phyloP scores from a whole-genome alignment of 164 flowering plant genomes.

The Kalanchoe fedtschenkoi region DNA sequence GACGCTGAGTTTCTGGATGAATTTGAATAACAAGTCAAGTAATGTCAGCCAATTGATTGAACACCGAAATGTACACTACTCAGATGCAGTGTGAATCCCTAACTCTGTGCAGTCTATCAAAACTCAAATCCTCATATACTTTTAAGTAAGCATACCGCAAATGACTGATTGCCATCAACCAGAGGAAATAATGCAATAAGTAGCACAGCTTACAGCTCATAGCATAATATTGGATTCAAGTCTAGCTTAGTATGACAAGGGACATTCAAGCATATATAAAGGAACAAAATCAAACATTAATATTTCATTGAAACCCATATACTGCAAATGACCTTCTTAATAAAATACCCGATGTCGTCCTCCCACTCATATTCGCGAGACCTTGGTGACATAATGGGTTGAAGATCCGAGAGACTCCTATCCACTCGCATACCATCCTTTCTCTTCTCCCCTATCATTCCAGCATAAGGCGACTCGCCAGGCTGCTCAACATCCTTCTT shows the following conservation, averaged over 20 bases:
- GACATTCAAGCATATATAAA: not conserved
- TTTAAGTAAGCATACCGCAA: no score
- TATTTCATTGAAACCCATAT: not conserved
- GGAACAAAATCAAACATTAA: not conserved
- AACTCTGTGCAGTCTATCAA: not conserved
- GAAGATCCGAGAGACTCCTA: slow-evolving; percentile 9
- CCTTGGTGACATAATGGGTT: slow-evolving; percentile 10
- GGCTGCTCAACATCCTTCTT: slow-evolving; percentile 23
- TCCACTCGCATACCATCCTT: slow-evolving; percentile 8
- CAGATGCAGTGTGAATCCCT: not conserved
- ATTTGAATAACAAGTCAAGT: not conserved
- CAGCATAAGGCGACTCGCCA: slow-evolving; percentile 38
- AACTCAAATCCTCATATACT: not conserved
- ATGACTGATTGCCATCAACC: no score
- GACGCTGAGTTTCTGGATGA: slow-evolving; percentile 69
- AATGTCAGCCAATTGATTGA: not conserved
- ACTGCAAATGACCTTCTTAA: slow-evolving; percentile 48
- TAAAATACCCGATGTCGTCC: slow-evolving; percentile 48
- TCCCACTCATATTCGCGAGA: slow-evolving; percentile 30
- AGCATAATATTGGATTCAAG: not conserved
- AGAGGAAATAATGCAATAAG: no score
- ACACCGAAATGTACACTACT: not conserved
- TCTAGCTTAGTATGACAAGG: not conserved
- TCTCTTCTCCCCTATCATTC: slow-evolving; percentile 9
- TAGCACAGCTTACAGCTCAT: no score